phyloP scores from a whole-genome alignment of 2,329 filamentous ascomycete species.

The Ophiosphaerella narmari region DNA sequence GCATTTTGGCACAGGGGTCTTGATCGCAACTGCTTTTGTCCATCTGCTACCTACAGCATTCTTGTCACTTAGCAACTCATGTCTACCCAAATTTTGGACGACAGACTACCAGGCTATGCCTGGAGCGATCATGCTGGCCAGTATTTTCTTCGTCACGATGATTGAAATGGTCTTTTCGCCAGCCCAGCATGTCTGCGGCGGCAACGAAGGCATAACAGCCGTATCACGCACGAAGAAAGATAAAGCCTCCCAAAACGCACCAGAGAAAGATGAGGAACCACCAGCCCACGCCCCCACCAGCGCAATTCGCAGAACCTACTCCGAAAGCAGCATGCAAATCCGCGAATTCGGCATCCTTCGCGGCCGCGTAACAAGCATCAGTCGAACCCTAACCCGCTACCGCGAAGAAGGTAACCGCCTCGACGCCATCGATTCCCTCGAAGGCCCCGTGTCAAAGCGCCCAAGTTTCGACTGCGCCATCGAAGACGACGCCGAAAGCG shows the following conservation, averaged over 20 bases:
- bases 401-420: slow-evolving; percentile 30
- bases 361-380: slow-evolving; percentile 33
- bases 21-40: slow-evolving; percentile 83
- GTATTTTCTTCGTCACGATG: slow-evolving; percentile 65
- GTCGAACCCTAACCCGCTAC: slow-evolving; percentile 35
- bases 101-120: slow-evolving; percentile 64
- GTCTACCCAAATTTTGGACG: slow-evolving; percentile 63
- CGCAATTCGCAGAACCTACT: slow-evolving; percentile 20
- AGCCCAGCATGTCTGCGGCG: slow-evolving; percentile 62
- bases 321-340: slow-evolving; percentile 28
- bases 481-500: slow-evolving; percentile 31
- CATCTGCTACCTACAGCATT: slow-evolving; percentile 69
- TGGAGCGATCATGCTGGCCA: slow-evolving; percentile 66
- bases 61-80: slow-evolving; percentile 47
- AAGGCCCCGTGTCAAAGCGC: slow-evolving; percentile 52
- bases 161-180: slow-evolving; percentile 64
- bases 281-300: slow-evolving; percentile 1
- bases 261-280: background rate
- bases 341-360: slow-evolving; percentile 29
- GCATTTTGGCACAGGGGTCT: slow-evolving; percentile 71
- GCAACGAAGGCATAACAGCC: slow-evolving; percentile 46
- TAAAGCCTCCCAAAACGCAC: background rate
- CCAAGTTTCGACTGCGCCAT: slow-evolving; percentile 22
- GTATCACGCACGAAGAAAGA: slow-evolving; percentile 22
- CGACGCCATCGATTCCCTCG: slow-evolving; percentile 52